Evolutionary conservation across 225 moss, liverwort and hornwort genomes (phyloP).

Genomic region (Bryum argenteum): DNA sequence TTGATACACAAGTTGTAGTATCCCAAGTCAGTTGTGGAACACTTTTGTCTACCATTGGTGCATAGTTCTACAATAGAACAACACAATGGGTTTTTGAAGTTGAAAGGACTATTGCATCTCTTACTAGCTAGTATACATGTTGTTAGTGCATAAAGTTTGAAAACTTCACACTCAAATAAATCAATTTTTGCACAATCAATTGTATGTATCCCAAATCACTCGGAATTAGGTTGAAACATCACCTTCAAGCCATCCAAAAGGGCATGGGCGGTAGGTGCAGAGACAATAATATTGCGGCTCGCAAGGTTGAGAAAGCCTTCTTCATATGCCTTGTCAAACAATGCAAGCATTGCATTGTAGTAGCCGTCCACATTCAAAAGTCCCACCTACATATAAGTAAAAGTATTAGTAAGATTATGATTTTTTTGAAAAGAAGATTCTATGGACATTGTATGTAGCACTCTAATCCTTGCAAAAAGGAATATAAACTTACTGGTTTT

Average conservation of each 20-base stretch:
- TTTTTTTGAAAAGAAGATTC: too few relatives aligned
- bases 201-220: not conserved
- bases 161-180: too few relatives aligned
- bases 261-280: conserved; percentile 29
- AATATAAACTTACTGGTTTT: conserved; percentile 42
- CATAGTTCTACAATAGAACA: not conserved
- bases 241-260: conserved; percentile 51
- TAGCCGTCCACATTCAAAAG: conserved; percentile 55
- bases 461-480: too few relatives aligned
- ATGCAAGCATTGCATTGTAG: conserved; percentile 37
- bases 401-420: too few relatives aligned
- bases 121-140: too few relatives aligned
- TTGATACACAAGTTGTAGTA: not conserved
- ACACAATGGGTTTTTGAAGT: not conserved
- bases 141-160: too few relatives aligned
- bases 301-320: conserved; percentile 48
- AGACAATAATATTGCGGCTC: conserved; percentile 45
- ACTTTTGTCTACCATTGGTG: not conserved
- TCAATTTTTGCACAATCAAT: too few relatives aligned
- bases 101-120: too few relatives aligned
- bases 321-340: conserved; percentile 48
- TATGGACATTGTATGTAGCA: too few relatives aligned
- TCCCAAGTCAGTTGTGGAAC: not conserved
- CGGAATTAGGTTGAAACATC: not conserved
- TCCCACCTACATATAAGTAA: conserved; percentile 35